Conservation (phyloP, 106 monocot species). For the Narthecium ossifragum region DNA sequence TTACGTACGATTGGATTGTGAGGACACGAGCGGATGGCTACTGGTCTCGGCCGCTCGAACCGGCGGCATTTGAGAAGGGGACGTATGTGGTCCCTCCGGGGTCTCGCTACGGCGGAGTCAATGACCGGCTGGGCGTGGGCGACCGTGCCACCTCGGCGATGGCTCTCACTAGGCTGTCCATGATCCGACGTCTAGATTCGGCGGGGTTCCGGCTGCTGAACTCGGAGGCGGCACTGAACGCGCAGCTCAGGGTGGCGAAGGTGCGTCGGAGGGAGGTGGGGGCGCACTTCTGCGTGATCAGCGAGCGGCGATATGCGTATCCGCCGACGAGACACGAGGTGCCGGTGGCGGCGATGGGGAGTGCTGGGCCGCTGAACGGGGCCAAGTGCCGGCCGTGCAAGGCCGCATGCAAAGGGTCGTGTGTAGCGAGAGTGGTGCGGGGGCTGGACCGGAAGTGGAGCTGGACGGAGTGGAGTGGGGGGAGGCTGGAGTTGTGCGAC, state of each 20-base stretch:
- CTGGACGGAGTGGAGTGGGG: constrained; percentile 67
- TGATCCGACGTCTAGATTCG: constrained; percentile 38
- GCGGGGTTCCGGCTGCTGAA: constrained; percentile 44
- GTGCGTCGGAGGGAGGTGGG: constrained; percentile 5
- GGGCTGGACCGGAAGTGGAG: constrained; percentile 28
- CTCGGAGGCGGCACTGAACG: constrained; percentile 70
- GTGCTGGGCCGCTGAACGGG: constrained; percentile 70
- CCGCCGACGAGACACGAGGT: constrained; percentile 66
- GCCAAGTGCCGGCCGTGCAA: constrained; percentile 87
- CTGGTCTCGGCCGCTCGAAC: constrained; percentile 49
- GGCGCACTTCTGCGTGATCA: constrained; percentile 62
- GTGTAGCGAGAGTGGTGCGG: constrained; percentile 16
- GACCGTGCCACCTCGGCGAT: constrained; percentile 28
- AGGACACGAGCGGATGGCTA: constrained; percentile 79
- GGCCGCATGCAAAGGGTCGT: constrained; percentile 37
- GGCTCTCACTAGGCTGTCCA: constrained; percentile 62
- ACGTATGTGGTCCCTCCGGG: constrained; percentile 60
- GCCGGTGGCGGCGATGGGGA: constrained; percentile 68
- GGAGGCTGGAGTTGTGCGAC: constrained; percentile 58
- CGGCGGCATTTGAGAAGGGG: constrained; percentile 17
- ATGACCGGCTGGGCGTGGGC: constrained; percentile 78
- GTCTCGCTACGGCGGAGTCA: constrained; percentile 61
- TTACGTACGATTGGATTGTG: constrained; percentile 66
- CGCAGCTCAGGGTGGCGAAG: constrained; percentile 34
- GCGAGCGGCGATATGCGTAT: constrained; percentile 58